These are phyloP conservation scores for Carex pumila DNA, from an alignment of 176 grass and related monocot genomes.

Conservation along the genomic window DNA sequence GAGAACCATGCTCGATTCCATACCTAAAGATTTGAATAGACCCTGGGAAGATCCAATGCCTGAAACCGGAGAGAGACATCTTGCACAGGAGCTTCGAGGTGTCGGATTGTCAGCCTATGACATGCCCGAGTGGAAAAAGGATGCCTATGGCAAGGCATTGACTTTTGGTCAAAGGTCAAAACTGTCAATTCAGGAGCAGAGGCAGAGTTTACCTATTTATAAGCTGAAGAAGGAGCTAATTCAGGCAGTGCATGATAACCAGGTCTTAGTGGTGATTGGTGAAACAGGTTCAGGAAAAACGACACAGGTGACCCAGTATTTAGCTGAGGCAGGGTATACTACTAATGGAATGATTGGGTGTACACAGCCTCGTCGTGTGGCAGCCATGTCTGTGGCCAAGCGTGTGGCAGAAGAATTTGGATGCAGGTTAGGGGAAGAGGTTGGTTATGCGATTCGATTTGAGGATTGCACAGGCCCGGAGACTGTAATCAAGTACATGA, in stretches of 20 bases:
- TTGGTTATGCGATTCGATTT: slow-evolving; percentile 92
- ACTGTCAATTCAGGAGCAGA: slow-evolving; percentile 84
- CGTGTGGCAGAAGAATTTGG: slow-evolving; percentile 94
- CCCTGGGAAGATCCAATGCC: slow-evolving; percentile 98
- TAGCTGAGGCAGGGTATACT: slow-evolving; percentile 87
- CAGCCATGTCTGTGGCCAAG: slow-evolving; percentile 92
- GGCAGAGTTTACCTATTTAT: slow-evolving; percentile 86
- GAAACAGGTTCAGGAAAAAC: slow-evolving; percentile 98
- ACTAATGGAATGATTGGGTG: slow-evolving; percentile 92
- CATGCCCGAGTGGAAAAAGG: slow-evolving; percentile 98
- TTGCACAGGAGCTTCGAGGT: slow-evolving; percentile 83
- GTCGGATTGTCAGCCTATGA: slow-evolving; percentile 84
- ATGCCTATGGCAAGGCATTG: slow-evolving; percentile 89
- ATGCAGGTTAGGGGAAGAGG: slow-evolving; percentile 84
- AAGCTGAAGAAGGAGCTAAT: slow-evolving; percentile 92
- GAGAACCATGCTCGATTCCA: slow-evolving; percentile 93
- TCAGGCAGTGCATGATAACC: slow-evolving; percentile 94
- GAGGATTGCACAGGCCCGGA: slow-evolving; percentile 89
- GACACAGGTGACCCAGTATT: slow-evolving; percentile 87
- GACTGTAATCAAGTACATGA: slow-evolving; percentile 97
- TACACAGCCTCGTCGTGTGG: slow-evolving; percentile 89
- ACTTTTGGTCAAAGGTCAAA: slow-evolving; percentile 85
- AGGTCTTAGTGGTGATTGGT: slow-evolving; percentile 89
- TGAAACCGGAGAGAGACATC: slow-evolving; percentile 71
- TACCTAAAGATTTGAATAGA: slow-evolving; percentile 95